Base-by-base conservation (phyloP, 2,329 filamentous ascomycete genomes). In the Colletotrichum godetiae region DNA sequence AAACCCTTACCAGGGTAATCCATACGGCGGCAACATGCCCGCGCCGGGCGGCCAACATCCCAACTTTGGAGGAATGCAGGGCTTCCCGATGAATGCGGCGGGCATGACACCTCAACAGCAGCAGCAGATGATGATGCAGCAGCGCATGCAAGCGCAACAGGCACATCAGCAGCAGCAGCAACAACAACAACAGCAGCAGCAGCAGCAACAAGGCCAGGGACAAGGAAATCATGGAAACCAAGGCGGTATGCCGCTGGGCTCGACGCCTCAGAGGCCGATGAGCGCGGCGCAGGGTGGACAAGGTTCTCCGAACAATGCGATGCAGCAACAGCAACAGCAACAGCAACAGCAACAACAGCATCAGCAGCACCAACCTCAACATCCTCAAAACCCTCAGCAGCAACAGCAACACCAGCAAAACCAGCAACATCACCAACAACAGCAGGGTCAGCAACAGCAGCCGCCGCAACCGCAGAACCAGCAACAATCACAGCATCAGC, bases 41-140 rank as follows among this genome's bases (percentile, higher is more conserved):
- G 83, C 85, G 61, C 84, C 85, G 75, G 84, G 83, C 56, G 86
- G 86, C 10, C 89, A 89, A 76, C 86, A 86, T 62, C 82, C 82
- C 63, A 89, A 87, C 79, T 92, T 90, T 46, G 81, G 81, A 73
- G 82, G 85, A 73, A 79, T 85, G 78, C 82, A 86, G 55, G 86
- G 87, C 27, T 92, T 88, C 77, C 85, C 86, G 53, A 90, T 91
- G 87, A 89, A 87, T 72, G 82, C 87, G 19, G 85, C 84, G 66
- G 85, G 84, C 65, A 86, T 90, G 82, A 84, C 86, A 66, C 86
- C 84, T 10, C 78, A 77, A 31, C 77, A 76, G 31, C 76, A 76
- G 56, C 77, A 78, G 33, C 78, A 79, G 35, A 78, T 79, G 19
- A 65, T 77, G 27, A 76, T 74, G 15, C 80, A 78, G 24, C 80